Percentiles rank a stretch among this genome's conserved stretches.
phyloP scores from a whole-genome alignment of 257 asterid genomes.

The Scutellaria minor region DNA sequence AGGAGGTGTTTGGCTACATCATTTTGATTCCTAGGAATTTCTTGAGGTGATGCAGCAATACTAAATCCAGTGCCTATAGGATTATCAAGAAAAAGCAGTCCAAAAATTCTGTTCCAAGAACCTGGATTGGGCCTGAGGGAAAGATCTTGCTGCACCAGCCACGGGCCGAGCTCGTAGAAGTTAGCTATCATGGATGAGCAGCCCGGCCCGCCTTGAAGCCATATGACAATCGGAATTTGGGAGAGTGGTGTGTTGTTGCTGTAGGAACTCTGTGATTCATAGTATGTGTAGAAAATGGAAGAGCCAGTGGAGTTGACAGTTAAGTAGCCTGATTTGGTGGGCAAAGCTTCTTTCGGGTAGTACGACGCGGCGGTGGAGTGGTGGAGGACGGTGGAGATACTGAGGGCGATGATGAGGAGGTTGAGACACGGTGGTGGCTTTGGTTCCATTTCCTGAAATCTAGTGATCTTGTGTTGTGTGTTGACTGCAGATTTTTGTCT shows the following conservation, averaged over 20 bases:
- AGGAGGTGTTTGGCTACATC: conserved; percentile 67
- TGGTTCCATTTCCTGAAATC: conserved; percentile 38
- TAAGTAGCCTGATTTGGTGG: conserved; percentile 79
- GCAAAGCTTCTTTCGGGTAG: conserved; percentile 66
- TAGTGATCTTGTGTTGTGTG: conserved; percentile 10
- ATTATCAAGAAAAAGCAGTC: conserved; percentile 74
- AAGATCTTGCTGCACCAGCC: conserved; percentile 51
- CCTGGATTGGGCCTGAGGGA: conserved; percentile 54
- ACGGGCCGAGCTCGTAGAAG: conserved; percentile 78
- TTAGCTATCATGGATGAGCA: conserved; percentile 85
- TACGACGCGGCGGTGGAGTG: conserved; percentile 40
- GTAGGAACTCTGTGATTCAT: conserved; percentile 60
- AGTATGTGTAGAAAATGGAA: conserved; percentile 75
- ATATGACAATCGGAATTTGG: conserved; percentile 63
- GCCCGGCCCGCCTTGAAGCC: conserved; percentile 96
- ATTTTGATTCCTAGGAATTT: conserved; percentile 69
- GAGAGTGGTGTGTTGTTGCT: conserved; percentile 37
- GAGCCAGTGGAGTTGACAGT: conserved; percentile 68
- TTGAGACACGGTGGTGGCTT: conserved; percentile 1
- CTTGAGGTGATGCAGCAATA: conserved; percentile 57
- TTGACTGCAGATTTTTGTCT: conserved; percentile 7
- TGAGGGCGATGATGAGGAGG: conserved; percentile 43
- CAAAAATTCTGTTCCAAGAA: conserved; percentile 76
- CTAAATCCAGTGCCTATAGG: conserved; percentile 87
- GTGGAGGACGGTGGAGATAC: conserved; percentile 46